These are phyloP conservation scores for Vicia villosa DNA, from an alignment of 306 rosid genomes.

Conservation along the genomic window DNA sequence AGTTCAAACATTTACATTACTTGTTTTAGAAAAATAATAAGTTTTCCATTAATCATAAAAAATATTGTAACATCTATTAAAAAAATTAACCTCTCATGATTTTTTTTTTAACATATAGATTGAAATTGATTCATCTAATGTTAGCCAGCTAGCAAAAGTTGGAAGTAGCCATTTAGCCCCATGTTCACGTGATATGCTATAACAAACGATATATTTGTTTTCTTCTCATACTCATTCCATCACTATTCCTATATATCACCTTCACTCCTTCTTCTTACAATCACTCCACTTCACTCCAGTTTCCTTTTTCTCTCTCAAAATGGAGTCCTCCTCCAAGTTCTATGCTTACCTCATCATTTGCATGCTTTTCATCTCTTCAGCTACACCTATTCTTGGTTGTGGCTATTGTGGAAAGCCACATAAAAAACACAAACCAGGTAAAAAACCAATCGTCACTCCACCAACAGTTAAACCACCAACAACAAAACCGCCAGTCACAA, in stretches of 20 bases:
- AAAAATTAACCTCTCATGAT: background rate
- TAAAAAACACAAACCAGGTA: conserved; percentile 40
- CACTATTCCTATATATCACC: conserved; percentile 41
- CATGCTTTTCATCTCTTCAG: conserved; percentile 76
- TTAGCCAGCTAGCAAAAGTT: conserved; percentile 66
- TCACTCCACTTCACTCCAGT: background rate
- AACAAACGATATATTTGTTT: conserved; percentile 46
- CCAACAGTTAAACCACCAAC: conserved; percentile 18
- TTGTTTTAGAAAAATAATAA: too few relatives aligned
- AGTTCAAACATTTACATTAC: too few relatives aligned
- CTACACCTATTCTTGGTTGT: conserved; percentile 74
- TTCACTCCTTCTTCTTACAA: background rate
- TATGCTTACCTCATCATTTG: conserved; percentile 66
- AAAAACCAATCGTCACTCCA: conserved; percentile 40
- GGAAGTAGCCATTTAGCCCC: conserved; percentile 62
- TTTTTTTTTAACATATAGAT: background rate
- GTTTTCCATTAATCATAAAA: too few relatives aligned
- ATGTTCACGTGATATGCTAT: conserved; percentile 77
- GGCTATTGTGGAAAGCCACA: conserved; percentile 62
- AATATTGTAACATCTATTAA: too few relatives aligned
- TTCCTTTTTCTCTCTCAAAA: conserved; percentile 16
- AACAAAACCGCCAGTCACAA: background rate
- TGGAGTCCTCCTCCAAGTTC: conserved; percentile 68
- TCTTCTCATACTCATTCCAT: conserved; percentile 33
- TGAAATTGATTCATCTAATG: background rate